Percentiles rank a stretch among this genome's conserved stretches.
phyloP scores from a whole-genome alignment of 495 filamentous ascomycete species.

The Penicillium turbatum region DNA sequence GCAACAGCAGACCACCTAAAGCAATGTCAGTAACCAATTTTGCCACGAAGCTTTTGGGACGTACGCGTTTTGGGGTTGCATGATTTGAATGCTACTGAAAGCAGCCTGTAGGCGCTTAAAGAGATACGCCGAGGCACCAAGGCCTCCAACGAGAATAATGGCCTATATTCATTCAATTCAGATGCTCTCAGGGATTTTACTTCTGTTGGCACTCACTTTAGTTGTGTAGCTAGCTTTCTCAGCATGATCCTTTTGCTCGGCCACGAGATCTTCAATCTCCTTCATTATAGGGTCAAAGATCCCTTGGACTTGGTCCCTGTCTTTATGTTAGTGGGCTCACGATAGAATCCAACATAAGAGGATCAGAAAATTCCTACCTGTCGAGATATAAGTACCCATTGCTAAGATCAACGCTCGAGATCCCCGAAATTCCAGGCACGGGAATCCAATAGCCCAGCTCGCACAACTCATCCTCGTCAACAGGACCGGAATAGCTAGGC shows the following conservation, averaged over 20 bases:
- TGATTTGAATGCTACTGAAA: conserved; percentile 43
- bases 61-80: conserved; percentile 61
- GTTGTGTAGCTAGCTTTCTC: not conserved
- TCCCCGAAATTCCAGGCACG: conserved; percentile 18
- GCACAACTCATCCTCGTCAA: not conserved
- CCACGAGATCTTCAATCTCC: conserved; percentile 55
- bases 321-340: not conserved
- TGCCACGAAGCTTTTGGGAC: conserved; percentile 2
- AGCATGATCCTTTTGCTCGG: conserved; percentile 51
- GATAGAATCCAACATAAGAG: no score
- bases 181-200: not conserved
- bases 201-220: conserved; percentile 11
- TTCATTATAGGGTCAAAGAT: conserved; percentile 57
- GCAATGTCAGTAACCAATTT: not conserved
- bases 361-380: no score
- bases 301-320: conserved; percentile 38
- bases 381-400: conserved; percentile 19
- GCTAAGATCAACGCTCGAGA: conserved; percentile 4
- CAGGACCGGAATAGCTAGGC: conserved; percentile 7
- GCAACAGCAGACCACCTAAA: conserved; percentile 30
- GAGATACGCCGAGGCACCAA: conserved; percentile 65
- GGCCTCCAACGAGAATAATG: conserved; percentile 68
- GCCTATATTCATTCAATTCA: conserved; percentile 31
- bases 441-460: conserved; percentile 14
- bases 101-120: conserved; percentile 48